Evolutionary conservation across 495 filamentous ascomycete species (phyloP).

Genomic region (Aspergillus kassunensis): DNA sequence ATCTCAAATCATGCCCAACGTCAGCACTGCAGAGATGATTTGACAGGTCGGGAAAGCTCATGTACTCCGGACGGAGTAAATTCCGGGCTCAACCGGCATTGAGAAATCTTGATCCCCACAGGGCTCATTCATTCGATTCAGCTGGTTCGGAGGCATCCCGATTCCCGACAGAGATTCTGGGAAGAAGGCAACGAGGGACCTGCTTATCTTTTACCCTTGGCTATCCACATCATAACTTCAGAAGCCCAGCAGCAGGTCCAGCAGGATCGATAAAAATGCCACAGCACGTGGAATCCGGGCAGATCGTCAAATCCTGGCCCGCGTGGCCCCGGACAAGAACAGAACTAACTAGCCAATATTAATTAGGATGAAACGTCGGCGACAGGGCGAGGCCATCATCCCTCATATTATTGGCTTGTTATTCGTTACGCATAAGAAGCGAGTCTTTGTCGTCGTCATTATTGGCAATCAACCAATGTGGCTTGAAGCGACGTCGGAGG

Average conservation of each 20-base stretch:
- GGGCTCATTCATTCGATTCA: neutral
- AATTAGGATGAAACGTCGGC: neutral
- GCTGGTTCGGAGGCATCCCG: neutral
- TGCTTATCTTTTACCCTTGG: neutral
- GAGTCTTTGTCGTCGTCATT: neutral
- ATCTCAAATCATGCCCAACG: too few relatives aligned
- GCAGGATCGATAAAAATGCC: slow-evolving; percentile 29
- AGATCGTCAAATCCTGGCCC: slow-evolving; percentile 21
- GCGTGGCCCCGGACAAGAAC: slow-evolving; percentile 3
- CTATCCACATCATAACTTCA: slow-evolving; percentile 1
- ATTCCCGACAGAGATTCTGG: neutral
- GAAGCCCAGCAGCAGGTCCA: slow-evolving; percentile 17
- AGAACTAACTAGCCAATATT: neutral
- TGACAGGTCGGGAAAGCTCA: neutral
- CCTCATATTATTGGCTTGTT: neutral
- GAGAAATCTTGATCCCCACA: neutral
- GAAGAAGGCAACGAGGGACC: slow-evolving; percentile 1
- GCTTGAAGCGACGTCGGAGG: slow-evolving; percentile 4
- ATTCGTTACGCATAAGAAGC: too few relatives aligned
- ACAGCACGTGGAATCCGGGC: slow-evolving; percentile 23
- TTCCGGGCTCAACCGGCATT: neutral
- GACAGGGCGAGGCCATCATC: neutral
- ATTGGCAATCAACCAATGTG: neutral
- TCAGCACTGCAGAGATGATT: too few relatives aligned
- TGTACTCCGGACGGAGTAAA: neutral